Conservation (phyloP, 176 grass and related monocot genomes). For the Carex myosuroides region DNA sequence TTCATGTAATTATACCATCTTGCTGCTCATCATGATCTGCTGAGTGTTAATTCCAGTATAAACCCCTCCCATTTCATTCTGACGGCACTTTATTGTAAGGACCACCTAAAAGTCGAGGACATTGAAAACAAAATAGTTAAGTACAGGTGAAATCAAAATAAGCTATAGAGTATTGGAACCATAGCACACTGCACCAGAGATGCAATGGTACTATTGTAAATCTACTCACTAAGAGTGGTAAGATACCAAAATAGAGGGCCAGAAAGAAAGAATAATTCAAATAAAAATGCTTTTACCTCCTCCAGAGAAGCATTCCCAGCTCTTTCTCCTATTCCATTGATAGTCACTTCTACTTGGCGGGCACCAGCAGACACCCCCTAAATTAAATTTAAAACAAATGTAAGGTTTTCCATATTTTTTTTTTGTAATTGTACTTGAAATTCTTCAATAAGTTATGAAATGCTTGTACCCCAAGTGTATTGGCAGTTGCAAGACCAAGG, state of each 20-base stretch:
- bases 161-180: neutral
- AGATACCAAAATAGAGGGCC: neutral
- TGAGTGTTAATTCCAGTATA: slow-evolving; percentile 82
- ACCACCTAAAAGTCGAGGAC: slow-evolving; percentile 45
- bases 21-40: slow-evolving; percentile 86
- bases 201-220: neutral
- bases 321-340: slow-evolving; percentile 98
- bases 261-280: slow-evolving; percentile 3
- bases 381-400: slow-evolving; percentile 39
- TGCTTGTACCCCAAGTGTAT: slow-evolving; percentile 67
- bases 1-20: slow-evolving; percentile 54
- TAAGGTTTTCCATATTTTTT: slow-evolving; percentile 13
- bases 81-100: slow-evolving; percentile 79
- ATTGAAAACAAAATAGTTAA: neutral
- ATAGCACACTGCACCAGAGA: neutral
- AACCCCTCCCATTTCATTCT: slow-evolving; percentile 67
- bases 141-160: neutral
- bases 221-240: neutral
- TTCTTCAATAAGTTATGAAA: slow-evolving; percentile 13
- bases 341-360: slow-evolving; percentile 87
- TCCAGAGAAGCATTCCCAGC: slow-evolving; percentile 98
- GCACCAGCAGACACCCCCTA: slow-evolving; percentile 88
- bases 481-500: slow-evolving; percentile 91
- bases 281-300: slow-evolving; percentile 43
- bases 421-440: neutral